Conservation (phyloP, 164 flowering plant genomes). For the Euptelea pleiosperma region DNA sequence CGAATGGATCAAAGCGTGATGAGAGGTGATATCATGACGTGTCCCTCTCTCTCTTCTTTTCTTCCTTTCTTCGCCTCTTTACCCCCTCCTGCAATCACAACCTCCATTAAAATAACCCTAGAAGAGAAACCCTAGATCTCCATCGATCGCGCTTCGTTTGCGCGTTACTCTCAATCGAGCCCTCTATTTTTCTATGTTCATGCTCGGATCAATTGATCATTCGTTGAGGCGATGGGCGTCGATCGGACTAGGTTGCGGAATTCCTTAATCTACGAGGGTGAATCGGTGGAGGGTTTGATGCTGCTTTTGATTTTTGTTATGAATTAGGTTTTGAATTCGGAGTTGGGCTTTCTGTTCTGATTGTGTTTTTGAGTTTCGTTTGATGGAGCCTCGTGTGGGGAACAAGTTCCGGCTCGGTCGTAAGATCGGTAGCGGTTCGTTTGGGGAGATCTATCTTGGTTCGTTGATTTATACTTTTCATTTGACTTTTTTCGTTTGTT, state of each 20-base stretch:
- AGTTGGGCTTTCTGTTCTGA: neutral
- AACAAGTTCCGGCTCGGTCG: slow-evolving; percentile 82
- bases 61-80: slow-evolving; percentile 8
- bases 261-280: neutral
- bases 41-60: slow-evolving; percentile 3
- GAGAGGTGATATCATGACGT: slow-evolving; percentile 10
- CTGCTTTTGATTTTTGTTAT: neutral
- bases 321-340: slow-evolving; percentile 2
- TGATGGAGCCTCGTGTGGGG: slow-evolving; percentile 88
- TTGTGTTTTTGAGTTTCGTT: neutral
- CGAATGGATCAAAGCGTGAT: slow-evolving; percentile 32
- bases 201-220: neutral
- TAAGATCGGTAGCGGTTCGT: slow-evolving; percentile 92
- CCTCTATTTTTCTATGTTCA: too few relatives aligned
- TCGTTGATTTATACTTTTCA: slow-evolving; percentile 11
- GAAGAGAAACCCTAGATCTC: slow-evolving; percentile 3
- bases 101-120: neutral
- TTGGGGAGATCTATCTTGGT: slow-evolving; percentile 93
- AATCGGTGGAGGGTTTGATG: slow-evolving; percentile 8
- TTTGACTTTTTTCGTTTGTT: neutral
- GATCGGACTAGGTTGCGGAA: neutral
- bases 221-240: slow-evolving; percentile 6
- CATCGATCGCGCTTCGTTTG: neutral
- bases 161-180: neutral
- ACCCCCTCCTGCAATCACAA: neutral